Base-by-base conservation (phyloP, 768 basidiomycete genomes). In the Hypholoma fasciculare region DNA sequence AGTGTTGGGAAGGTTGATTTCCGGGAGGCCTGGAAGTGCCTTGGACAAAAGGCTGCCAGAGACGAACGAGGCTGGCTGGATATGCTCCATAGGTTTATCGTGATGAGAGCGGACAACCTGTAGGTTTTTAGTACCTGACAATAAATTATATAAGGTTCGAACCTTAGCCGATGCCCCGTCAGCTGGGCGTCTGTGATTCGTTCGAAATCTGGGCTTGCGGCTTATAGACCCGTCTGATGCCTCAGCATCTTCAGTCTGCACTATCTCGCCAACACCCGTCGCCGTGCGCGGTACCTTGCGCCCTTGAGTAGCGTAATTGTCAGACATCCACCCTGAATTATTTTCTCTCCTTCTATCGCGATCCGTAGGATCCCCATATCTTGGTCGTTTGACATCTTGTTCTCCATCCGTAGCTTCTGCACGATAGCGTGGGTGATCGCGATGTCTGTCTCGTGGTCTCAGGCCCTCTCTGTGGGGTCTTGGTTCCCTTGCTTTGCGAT, bases 141-240 rank as follows among this genome's bases (percentile, higher is more conserved):
- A 52, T 49, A 54, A 50, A n/a, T n/a, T n/a, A n/a, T n/a, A n/a
- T n/a, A 11, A 13, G 55, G 12, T 7, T 19, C 52, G 44, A 49
- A 64, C 66, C 60, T 62, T 64, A 13, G 65, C 57, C 56, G 67
- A 60, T 34, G 64, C 67, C 38, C 67, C 72, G 36, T 78, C 77
- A 13, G 71, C 69, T 63, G 27, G 73, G 74, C 57, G 69, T 74
- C 57, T 75, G 71, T 49, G 30, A 34, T 34, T 34, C 30, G 30
- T 9, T 9, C 30, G 6, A 34, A 34, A 9, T 9, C 30, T 34
- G 30, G 23, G 23, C 23, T 23, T 23, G 23, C 23, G 23, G 23
- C 23, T 23, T 23, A 23, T 23, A 23, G 23, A 23, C 23, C 66
- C 71, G 52, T 76, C 74, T 20, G 76, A 74, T 43, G 67, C 73